Base-by-base conservation (phyloP, 352 stramenopile genomes). In the Phytophthora hibernalis region DNA sequence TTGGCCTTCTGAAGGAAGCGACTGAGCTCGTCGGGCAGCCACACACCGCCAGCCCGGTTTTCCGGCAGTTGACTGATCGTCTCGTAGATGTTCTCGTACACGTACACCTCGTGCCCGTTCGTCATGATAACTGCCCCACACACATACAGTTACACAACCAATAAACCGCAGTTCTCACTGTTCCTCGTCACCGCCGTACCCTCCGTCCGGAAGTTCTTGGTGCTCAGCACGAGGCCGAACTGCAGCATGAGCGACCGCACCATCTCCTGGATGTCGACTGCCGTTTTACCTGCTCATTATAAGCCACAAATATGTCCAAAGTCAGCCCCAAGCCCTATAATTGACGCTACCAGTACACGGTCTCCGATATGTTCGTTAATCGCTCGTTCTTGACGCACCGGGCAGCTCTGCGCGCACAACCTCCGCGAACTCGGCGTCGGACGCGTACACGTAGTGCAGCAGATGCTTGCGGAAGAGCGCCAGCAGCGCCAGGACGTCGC, bases 81-180 rank as follows among this genome's bases (percentile, higher is more conserved):
- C 63, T 93, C 82, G 54, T 92, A 89, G 43, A 95, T 65, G 59
- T 91, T 74, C 52, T 92, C 77, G 40, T 91, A 75, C 21, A 91
- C 76, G 28, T 76, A 80, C 16, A 92, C 47, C 31, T 82, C 38
- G 52, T 74, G 59, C 1, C 64, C 72, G 18, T 82, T 68, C 7
- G 75, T 58, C 15, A 60, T 20, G 7, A 93, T 72, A n/a, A 73
- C 43, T 70, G 10, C 10, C 3, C 13, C 16, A 20, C 6, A 62
- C 24, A 60, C 11, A 9, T 40, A 55, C 22, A 58, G 8, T 5
- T 24, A 26, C 6, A 22, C 37, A 56, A 3, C 22, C 22, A 26
- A 44, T 10, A 51, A 11, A n/a, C 31, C 52, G 13, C 40, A 45
- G 28, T 15, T 5, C 16, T 26, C 16, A 45, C 5, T 13, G 12